phyloP scores from a whole-genome alignment of 1,284 basidiomycete species.

The Pterula multifida region DNA sequence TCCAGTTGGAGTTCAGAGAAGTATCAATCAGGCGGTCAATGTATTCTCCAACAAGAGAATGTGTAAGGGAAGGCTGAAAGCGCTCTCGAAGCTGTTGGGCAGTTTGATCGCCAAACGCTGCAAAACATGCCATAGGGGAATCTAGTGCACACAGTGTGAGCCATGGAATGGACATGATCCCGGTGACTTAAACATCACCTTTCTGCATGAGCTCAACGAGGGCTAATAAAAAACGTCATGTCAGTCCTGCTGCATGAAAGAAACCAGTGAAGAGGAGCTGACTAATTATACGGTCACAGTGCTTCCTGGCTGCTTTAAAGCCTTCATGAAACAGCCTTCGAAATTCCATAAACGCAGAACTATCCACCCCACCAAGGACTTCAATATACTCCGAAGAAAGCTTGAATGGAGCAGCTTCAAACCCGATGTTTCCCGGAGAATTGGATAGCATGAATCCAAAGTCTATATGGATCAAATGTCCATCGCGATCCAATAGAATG shows the following conservation, averaged over 20 bases:
- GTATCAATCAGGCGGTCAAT: conserved; percentile 81
- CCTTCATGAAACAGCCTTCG: conserved; percentile 82
- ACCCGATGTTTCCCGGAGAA: conserved; percentile 94
- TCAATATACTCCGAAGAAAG: conserved; percentile 92
- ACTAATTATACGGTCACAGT: conserved; percentile 96
- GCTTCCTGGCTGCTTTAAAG: conserved; percentile 89
- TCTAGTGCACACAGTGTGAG: conserved; percentile 33
- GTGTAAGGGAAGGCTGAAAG: conserved; percentile 86
- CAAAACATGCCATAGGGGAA: conserved; percentile 88
- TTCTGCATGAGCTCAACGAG: conserved; percentile 96
- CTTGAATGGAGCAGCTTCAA: conserved; percentile 99
- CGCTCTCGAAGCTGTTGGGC: conserved; percentile 81
- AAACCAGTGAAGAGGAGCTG: conserved; percentile 18
- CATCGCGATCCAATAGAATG: conserved; percentile 91
- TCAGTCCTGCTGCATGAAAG: conserved; percentile 3
- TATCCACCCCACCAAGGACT: conserved; percentile 82
- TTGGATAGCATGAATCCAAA: conserved; percentile 98
- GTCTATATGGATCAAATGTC: conserved; percentile 92
- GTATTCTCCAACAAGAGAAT: conserved; percentile 80
- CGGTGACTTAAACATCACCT: conserved; percentile 31
- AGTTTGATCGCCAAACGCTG: conserved; percentile 84
- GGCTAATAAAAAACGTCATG: conserved; percentile 28
- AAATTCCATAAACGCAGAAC: conserved; percentile 77
- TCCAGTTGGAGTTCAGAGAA: conserved; percentile 88
- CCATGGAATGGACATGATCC: conserved; percentile 11